phyloP scores from a whole-genome alignment of 106 monocot species.

The Gastrodia elata region DNA sequence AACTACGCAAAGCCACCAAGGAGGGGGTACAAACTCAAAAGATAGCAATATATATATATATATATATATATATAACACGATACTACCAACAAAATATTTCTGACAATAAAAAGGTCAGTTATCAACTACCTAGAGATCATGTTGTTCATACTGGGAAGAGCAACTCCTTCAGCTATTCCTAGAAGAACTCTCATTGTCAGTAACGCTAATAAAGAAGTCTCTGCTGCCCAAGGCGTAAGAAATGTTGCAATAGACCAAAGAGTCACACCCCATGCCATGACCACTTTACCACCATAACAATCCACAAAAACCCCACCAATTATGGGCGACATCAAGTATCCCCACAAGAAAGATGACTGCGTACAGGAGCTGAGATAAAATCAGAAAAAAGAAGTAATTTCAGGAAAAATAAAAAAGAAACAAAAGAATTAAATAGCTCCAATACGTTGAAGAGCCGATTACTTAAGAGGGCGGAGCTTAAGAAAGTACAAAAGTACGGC shows the following conservation, averaged over 20 bases:
- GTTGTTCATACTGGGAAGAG: constrained; percentile 96
- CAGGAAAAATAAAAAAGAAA: background rate
- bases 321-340: constrained; percentile 83
- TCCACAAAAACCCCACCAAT: constrained; percentile 85
- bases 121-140: constrained; percentile 64
- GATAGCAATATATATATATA: background rate
- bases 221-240: constrained; percentile 88
- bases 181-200: constrained; percentile 65
- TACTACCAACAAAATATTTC: background rate
- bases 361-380: constrained; percentile 22
- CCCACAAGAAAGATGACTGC: constrained; percentile 99
- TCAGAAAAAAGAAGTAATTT: constrained; percentile 13
- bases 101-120: background rate
- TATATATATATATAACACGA: background rate
- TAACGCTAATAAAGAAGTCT: constrained; percentile 50
- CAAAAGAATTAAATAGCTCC: background rate
- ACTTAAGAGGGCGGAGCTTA: background rate
- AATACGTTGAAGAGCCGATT: background rate
- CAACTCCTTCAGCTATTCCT: constrained; percentile 89
- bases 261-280: constrained; percentile 84
- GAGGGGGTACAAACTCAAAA: background rate
- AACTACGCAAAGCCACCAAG: background rate
- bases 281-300: constrained; percentile 81
- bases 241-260: constrained; percentile 95
- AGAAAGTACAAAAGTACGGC: background rate